A percentile compares a stretch with the other conserved stretches of the same genome.
Evolutionary conservation across 139 green algal genomes (phyloP).

Genomic region (Raphidocelis subcapitata): DNA sequence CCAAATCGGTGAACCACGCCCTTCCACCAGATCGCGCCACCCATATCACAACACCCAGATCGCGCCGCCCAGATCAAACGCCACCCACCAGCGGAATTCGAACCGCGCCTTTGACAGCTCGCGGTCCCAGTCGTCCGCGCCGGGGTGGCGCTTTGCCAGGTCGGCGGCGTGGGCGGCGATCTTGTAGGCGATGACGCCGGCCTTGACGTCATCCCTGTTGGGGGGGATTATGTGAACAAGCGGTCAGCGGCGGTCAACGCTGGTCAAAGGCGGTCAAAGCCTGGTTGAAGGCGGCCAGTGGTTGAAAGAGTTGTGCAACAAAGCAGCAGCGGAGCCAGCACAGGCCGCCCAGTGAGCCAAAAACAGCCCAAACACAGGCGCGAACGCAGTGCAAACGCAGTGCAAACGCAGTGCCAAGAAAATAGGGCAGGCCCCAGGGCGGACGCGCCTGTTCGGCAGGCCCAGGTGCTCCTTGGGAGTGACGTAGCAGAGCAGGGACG

Average conservation of each 20-base stretch:
- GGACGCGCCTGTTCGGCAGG: constrained; percentile 78
- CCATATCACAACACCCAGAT: background rate
- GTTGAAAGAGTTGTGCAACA: no score
- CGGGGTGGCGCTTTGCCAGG: constrained; percentile 92
- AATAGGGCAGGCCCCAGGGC: no score
- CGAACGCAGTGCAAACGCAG: no score
- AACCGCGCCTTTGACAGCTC: constrained; percentile 91
- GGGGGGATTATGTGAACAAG: no score
- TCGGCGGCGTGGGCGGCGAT: constrained; percentile 96
- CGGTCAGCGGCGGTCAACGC: no score
- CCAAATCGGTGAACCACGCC: background rate
- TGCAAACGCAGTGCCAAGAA: no score
- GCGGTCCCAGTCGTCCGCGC: constrained; percentile 82
- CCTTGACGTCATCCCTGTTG: constrained; percentile 87
- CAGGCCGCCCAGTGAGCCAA: no score
- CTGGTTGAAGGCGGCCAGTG: no score
- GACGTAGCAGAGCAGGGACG: constrained; percentile 97
- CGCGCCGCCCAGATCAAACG: no score
- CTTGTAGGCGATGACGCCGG: constrained; percentile 97
- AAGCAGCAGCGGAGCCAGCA: no score
- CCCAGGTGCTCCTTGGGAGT: constrained; percentile 98
- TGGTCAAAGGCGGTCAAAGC: no score
- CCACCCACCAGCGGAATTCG: constrained; percentile 90
- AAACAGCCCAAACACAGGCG: no score
- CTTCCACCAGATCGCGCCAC: background rate